A percentile compares a stretch with the other conserved stretches of the same genome.
These are phyloP conservation scores for Coniochaeta sp. DNA, from an alignment of 2,329 filamentous ascomycete genomes.

Conservation along the genomic window DNA sequence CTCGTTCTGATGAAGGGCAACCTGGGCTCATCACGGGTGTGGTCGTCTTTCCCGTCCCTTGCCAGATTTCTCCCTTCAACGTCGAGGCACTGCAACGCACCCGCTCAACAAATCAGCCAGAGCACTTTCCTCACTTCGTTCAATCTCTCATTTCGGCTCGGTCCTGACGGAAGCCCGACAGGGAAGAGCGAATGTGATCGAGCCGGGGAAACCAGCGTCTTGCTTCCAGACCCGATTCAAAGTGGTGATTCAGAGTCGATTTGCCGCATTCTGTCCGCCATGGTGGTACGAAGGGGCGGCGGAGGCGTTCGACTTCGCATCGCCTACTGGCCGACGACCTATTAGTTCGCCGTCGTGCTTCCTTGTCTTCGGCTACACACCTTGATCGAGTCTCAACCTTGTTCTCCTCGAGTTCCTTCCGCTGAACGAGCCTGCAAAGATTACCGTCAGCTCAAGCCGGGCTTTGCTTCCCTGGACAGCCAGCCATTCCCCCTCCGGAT, in stretches of 20 bases:
- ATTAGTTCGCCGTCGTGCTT: neutral
- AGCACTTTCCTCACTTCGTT: no score
- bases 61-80: no score
- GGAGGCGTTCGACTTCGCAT: neutral
- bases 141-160: neutral
- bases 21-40: no score
- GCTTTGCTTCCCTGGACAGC: neutral
- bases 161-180: neutral
- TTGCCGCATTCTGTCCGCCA: neutral
- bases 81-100: no score
- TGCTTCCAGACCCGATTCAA: neutral
- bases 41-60: neutral
- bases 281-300: neutral
- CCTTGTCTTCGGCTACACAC: neutral
- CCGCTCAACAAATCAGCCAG: no score
- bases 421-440: neutral
- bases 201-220: neutral
- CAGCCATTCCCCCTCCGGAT: neutral
- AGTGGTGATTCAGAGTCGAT: neutral
- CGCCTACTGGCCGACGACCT: neutral
- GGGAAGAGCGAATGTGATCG: neutral
- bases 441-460: neutral
- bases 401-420: neutral
- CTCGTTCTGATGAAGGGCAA: no score
- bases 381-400: constrained; percentile 1